Evolutionary conservation across 2,329 filamentous ascomycete genomes (phyloP), one percentile per base, ranked within the genome.

Genomic region (Penicillium sp.): DNA sequence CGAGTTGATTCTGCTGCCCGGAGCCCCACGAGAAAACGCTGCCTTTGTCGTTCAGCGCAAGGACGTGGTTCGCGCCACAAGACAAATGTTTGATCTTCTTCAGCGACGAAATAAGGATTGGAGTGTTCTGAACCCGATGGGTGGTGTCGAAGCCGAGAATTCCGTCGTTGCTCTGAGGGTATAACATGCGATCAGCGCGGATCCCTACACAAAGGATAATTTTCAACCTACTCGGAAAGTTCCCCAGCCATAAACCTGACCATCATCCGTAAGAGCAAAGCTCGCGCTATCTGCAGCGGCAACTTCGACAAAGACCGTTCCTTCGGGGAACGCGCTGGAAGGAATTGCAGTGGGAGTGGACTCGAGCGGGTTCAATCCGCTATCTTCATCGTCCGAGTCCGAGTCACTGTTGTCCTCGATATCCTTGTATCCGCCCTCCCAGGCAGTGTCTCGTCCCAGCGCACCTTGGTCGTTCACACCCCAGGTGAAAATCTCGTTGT

Each of bases 391-490:
- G 13, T 83, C 81, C 27, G 80, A 79, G 42, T 77, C 76, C 4
- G 65, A 61, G 47, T 63, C 66, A 42, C 58, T 67, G 42, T 57
- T 70, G 11, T 73, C 75, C 36, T 77, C 76, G 44, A 80, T 74
- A 51, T 81, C 79, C 57, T 75, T 76, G 63, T 80, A 71, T 47
- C 83, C 84, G 44, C 86, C 86, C 2, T 86, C 82, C 79, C 85
- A 87, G 11, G 74, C 75, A 3, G 88, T 92, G 66, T 89, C 82
- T 65, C 90, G 81, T 38, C 90, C 90, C 33, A 95, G 80, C 8
- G 90, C 88, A 56, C 88, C 87, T 65, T 91, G 85, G 66, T 95
- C 90, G 67, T 94, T 94, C 61, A 94, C 89, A 48, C 90, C 90
- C 90, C 90, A 95, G 25, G 88, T 91, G 48, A 90, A 75, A 61